Evolutionary conservation across 768 basidiomycete species (phyloP).

Genomic region (Naematelia encephala): DNA sequence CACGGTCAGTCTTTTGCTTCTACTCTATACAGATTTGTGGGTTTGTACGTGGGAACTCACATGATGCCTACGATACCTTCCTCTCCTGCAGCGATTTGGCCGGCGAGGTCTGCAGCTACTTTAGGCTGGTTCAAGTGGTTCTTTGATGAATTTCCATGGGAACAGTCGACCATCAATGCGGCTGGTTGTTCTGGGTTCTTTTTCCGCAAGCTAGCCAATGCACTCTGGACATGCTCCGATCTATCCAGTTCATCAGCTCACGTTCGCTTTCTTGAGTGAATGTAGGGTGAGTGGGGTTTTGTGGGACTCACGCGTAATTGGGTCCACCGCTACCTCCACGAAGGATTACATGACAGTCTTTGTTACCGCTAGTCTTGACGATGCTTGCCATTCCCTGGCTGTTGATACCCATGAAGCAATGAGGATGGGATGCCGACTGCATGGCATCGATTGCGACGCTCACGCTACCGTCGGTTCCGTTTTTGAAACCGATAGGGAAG

Average conservation of each 20-base stretch:
- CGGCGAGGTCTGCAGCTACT: constrained; percentile 84
- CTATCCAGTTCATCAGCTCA: constrained; percentile 13
- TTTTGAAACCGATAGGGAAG: constrained; percentile 97
- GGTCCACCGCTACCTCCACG: constrained; percentile 89
- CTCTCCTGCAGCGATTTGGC: constrained; percentile 50
- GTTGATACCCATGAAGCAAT: constrained; percentile 83
- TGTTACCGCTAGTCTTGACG: constrained; percentile 77
- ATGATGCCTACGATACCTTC: constrained; percentile 34
- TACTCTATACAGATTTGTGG: too few relatives aligned
- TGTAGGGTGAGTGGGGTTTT: not conserved
- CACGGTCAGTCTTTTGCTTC: not conserved
- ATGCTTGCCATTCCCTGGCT: constrained; percentile 74
- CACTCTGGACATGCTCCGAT: constrained; percentile 43
- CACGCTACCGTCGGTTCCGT: constrained; percentile 90
- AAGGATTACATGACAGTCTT: constrained; percentile 92
- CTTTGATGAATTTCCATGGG: constrained; percentile 92
- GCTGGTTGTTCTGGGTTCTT: constrained; percentile 55
- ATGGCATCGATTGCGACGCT: constrained; percentile 94
- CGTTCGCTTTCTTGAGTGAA: not conserved
- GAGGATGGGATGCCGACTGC: constrained; percentile 83
- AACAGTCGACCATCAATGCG: constrained; percentile 77
- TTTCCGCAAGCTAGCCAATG: constrained; percentile 34
- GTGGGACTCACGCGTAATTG: constrained; percentile 62
- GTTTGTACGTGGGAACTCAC: too few relatives aligned
- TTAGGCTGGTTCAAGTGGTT: constrained; percentile 82